Evolutionary conservation across 1,139 yeast species (phyloP), one percentile per base, ranked within the genome.

Genomic region (Tardiomyces digboiensis): DNA sequence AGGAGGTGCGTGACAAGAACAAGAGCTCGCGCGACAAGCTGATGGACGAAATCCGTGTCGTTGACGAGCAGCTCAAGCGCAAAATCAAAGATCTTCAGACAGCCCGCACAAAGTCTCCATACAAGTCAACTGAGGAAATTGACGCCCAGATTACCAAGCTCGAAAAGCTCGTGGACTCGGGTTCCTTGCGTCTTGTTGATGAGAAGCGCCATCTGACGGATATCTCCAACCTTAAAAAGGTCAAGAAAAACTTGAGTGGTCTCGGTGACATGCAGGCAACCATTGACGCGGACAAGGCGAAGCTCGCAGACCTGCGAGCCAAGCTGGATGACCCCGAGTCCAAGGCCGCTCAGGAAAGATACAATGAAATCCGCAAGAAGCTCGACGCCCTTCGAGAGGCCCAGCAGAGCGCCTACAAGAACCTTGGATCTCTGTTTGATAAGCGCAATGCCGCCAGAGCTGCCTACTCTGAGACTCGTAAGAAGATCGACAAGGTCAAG

Each of bases 151-250:
- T 89, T 64, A 65, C 67, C 52, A 71, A 74, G 60, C 76, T 88
- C 58, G 97, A 91, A 63, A 74, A 72, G 41, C 72, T 76, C 54
- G 82, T 91, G 52, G 88, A 85, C 49, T 69, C 85, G 44, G 98
- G 98, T 49, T 70, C 74, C 44, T 72, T 93, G 64, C 79, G 87
- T 59, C 78, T 93, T 60, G 97, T 89, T 44, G 96, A 91, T 52
- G 99, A 93, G 74, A 83, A 88, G 71, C 76, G 81, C 63, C 70
- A 73, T 55, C 79, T 93, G 56, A 84, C 84, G 68, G 97, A 91
- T 68, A 85, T 88, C 74, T 76, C 88, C 45, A 68, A 81, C 44
- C 76, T 91, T 64, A 82, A 93, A 67, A 87, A 86, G 68, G 71
- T 83, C 60, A 79, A 81, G 62, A 84, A 83, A 67, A 93, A 82